phyloP scores from a whole-genome alignment of 140 eudicot species.

The Ambrosia hybrid region DNA sequence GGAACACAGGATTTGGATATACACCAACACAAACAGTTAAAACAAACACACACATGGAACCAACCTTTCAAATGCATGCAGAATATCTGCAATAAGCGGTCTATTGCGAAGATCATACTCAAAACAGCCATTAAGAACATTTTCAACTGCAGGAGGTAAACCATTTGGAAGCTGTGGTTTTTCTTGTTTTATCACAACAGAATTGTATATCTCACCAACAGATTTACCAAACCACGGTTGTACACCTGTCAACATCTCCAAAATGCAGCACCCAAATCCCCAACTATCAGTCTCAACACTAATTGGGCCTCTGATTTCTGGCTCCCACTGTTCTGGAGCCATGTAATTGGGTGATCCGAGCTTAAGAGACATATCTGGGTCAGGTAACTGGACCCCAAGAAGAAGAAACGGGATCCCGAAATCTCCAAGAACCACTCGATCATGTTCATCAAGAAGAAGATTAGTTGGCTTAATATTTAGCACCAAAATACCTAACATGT shows the following conservation, averaged over 20 bases:
- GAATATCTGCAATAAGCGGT: constrained; percentile 66
- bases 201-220: constrained; percentile 55
- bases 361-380: constrained; percentile 51
- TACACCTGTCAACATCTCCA: constrained; percentile 86
- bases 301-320: constrained; percentile 75
- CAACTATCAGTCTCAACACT: constrained; percentile 84
- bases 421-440: constrained; percentile 71
- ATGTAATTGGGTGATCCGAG: constrained; percentile 82
- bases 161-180: constrained; percentile 80
- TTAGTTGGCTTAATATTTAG: constrained; percentile 83
- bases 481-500: constrained; percentile 47
- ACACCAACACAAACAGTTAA: not conserved
- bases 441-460: constrained; percentile 72
- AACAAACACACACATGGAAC: constrained; percentile 1
- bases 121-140: constrained; percentile 73
- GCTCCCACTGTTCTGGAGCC: constrained; percentile 99
- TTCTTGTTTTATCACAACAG: constrained; percentile 70
- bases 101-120: constrained; percentile 85
- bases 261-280: constrained; percentile 86
- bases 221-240: constrained; percentile 86
- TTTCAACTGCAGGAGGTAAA: constrained; percentile 81
- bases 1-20: not conserved
- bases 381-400: constrained; percentile 56
- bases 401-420: constrained; percentile 81
- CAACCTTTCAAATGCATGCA: constrained; percentile 77